Evolutionary conservation across 1,284 basidiomycete species (phyloP).

Genomic region (Sparassis latifolia): DNA sequence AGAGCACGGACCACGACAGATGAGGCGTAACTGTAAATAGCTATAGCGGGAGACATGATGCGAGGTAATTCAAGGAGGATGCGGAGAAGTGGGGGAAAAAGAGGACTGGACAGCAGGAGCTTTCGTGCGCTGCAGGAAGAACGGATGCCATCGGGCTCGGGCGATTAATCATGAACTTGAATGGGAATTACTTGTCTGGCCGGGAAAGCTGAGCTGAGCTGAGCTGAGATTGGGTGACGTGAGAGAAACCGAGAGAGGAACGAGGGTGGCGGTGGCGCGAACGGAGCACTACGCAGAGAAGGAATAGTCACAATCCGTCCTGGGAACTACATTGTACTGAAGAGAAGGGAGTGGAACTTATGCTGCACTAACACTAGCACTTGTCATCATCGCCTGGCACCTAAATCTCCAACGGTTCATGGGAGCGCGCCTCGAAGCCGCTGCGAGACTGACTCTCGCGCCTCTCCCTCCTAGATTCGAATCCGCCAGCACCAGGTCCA

Average conservation of each 20-base stretch:
- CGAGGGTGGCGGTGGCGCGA: conserved; percentile 19
- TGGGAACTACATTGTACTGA: conserved; percentile 1
- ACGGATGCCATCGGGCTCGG: neutral
- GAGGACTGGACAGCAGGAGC: conserved; percentile 1
- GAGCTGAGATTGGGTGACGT: conserved; percentile 7
- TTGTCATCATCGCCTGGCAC: conserved; percentile 3
- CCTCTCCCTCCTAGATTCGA: conserved; percentile 60
- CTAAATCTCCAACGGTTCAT: conserved; percentile 79
- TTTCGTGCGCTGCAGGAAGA: conserved; percentile 24
- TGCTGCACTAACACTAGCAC: neutral
- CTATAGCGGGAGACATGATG: conserved; percentile 7
- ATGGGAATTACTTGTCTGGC: conserved; percentile 11
- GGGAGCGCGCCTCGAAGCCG: conserved; percentile 73
- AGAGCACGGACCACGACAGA: conserved; percentile 12
- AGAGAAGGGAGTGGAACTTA: neutral
- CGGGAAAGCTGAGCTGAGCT: conserved; percentile 4
- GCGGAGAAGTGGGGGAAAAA: neutral
- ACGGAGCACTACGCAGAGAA: conserved; percentile 10
- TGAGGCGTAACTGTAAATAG: conserved; percentile 8
- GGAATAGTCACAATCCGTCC: conserved; percentile 10
- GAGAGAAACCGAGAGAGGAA: conserved; percentile 6
- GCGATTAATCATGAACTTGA: conserved; percentile 9
- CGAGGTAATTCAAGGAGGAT: too few species aligned
- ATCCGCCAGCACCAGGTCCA: conserved; percentile 68
- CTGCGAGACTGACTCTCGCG: conserved; percentile 48